Percentiles rank a stretch among this genome's conserved stretches.
Evolutionary conservation across 2,329 filamentous ascomycete species (phyloP).

Genomic region (Cryphonectria parasitica): DNA sequence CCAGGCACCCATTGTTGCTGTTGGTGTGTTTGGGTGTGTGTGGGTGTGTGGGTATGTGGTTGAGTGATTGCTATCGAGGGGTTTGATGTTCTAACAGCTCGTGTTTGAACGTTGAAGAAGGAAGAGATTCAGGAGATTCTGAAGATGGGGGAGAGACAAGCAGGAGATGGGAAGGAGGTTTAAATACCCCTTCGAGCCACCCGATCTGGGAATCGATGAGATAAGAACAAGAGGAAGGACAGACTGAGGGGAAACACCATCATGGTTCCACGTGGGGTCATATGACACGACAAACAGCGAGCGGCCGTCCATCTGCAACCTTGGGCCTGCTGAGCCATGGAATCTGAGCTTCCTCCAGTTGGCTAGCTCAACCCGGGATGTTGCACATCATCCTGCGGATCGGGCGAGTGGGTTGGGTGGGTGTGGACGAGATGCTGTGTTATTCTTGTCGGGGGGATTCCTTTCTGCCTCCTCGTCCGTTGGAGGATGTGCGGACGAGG

Average conservation of each 20-base stretch:
- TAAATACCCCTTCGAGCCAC: slow-evolving; percentile 7
- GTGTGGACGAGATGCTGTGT: neutral
- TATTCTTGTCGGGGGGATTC: neutral
- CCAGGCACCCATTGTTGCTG: slow-evolving; percentile 13
- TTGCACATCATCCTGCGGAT: neutral
- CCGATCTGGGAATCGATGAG: neutral
- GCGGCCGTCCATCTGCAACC: neutral
- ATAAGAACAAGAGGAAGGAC: neutral
- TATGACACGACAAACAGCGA: neutral
- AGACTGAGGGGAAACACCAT: neutral
- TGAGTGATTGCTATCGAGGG: neutral
- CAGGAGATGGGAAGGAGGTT: neutral
- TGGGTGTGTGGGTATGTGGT: neutral
- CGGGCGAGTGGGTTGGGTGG: neutral
- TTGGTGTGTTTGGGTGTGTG: neutral
- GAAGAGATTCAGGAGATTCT: no score
- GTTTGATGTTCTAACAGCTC: neutral
- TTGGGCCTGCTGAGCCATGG: neutral
- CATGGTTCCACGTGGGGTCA: neutral
- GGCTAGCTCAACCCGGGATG: neutral
- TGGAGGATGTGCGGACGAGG: neutral
- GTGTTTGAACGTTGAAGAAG: neutral
- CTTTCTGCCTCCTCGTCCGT: neutral
- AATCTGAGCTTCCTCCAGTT: neutral
- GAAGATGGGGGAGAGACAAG: neutral